phyloP scores from a whole-genome alignment of 2,329 filamentous ascomycete species.

The Fusarium lyarnte region DNA sequence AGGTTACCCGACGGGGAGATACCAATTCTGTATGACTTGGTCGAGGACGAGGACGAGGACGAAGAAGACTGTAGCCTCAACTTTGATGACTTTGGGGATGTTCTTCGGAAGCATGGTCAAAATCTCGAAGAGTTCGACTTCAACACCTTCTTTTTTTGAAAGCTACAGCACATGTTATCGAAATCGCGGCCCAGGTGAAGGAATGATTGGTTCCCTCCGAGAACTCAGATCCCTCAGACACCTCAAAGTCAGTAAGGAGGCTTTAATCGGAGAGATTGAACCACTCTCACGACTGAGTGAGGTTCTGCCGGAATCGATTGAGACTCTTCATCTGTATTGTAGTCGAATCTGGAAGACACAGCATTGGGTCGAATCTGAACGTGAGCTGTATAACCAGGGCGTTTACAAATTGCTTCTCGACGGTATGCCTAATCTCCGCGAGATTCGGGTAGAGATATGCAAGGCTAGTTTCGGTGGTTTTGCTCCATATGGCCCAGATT shows the following conservation, averaged over 20 bases:
- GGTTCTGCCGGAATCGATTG: neutral
- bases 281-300: neutral
- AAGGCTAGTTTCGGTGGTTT: neutral
- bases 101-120: neutral
- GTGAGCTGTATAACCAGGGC: neutral
- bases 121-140: neutral
- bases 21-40: too few relatives aligned
- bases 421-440: neutral
- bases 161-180: rapidly evolving
- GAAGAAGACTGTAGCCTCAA: rapidly evolving
- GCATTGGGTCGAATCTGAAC: neutral
- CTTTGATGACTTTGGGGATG: neutral
- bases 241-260: neutral
- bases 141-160: neutral
- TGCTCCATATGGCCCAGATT: neutral
- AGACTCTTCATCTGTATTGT: neutral
- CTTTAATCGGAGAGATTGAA: neutral
- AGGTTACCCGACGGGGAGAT: neutral
- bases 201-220: conserved; percentile 3
- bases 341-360: rapidly evolving
- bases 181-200: rapidly evolving
- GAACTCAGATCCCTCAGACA: neutral
- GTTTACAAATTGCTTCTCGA: neutral
- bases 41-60: too few relatives aligned
- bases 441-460: conserved; percentile 1